Evolutionary conservation across 768 basidiomycete species (phyloP).

Genomic region (Naematelia aurantialba): DNA sequence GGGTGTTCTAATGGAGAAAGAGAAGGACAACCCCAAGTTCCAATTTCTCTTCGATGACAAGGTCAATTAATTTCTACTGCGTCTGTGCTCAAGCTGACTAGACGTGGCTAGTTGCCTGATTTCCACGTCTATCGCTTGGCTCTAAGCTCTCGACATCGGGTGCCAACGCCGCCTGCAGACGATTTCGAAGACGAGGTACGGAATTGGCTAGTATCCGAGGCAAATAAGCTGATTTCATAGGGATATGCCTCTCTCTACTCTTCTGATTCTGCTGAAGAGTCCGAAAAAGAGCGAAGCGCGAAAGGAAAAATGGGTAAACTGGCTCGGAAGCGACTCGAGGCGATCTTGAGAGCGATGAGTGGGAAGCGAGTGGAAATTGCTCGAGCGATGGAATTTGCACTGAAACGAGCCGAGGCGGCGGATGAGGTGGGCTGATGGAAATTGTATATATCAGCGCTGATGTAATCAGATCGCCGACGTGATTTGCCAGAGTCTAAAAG

Average conservation of each 20-base stretch:
- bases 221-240: conserved; percentile 22
- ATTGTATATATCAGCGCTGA: neutral
- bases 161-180: conserved; percentile 49
- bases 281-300: conserved; percentile 73
- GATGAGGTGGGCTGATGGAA: conserved; percentile 62
- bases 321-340: conserved; percentile 79
- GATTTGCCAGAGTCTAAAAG: conserved; percentile 78
- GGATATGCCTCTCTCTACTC: conserved; percentile 53
- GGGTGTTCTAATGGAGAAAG: conserved; percentile 66
- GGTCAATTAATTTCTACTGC: conserved; percentile 28
- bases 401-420: conserved; percentile 94
- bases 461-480: conserved; percentile 73
- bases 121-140: conserved; percentile 52
- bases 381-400: conserved; percentile 92
- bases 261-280: conserved; percentile 90
- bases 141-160: conserved; percentile 49
- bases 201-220: neutral
- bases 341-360: conserved; percentile 79
- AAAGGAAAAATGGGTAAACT: conserved; percentile 74
- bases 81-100: neutral
- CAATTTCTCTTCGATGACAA: conserved; percentile 60
- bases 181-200: conserved; percentile 52
- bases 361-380: conserved; percentile 87
- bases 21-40: conserved; percentile 77
- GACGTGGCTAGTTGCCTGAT: conserved; percentile 47